Evolutionary conservation across 1,284 basidiomycete species (phyloP).

Genomic region (Microbotryum intermedium): DNA sequence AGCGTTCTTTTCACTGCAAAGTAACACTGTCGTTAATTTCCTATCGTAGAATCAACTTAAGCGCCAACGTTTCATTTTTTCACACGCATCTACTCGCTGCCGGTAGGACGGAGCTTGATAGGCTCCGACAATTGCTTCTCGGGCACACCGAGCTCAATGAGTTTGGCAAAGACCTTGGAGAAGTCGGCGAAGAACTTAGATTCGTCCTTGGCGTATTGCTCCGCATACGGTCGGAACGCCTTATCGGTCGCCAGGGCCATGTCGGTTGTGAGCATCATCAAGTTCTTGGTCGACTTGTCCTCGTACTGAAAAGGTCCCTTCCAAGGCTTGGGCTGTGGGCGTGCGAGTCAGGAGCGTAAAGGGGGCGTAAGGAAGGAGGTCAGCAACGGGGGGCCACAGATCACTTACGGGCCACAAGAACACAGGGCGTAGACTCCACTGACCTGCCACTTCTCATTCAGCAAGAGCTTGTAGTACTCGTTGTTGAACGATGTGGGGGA

Average conservation of each 20-base stretch:
- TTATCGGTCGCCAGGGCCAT: slow-evolving; percentile 76
- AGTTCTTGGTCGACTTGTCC: slow-evolving; percentile 75
- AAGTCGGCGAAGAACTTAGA: slow-evolving; percentile 87
- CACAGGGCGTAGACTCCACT: too few relatives aligned
- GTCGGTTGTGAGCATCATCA: slow-evolving; percentile 84
- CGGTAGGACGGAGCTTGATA: slow-evolving; percentile 3
- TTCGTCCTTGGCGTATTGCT: slow-evolving; percentile 69
- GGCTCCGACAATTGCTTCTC: slow-evolving; percentile 53
- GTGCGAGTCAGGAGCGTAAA: slow-evolving; percentile 28
- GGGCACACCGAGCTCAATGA: slow-evolving; percentile 86
- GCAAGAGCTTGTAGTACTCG: slow-evolving; percentile 79
- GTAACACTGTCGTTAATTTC: too few relatives aligned
- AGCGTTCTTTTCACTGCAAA: too few relatives aligned
- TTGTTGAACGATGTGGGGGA: slow-evolving; percentile 75
- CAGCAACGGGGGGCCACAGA: slow-evolving; percentile 18
- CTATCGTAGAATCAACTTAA: too few relatives aligned
- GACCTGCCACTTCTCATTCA: slow-evolving; percentile 64
- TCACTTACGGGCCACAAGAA: background rate
- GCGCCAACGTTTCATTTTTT: too few relatives aligned
- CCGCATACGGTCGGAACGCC: slow-evolving; percentile 73
- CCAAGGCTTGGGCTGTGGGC: slow-evolving; percentile 46
- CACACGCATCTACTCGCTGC: too few relatives aligned
- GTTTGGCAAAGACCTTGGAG: slow-evolving; percentile 59
- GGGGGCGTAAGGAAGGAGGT: slow-evolving; percentile 1
- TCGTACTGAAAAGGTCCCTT: slow-evolving; percentile 83